Evolutionary conservation across 163 green algal species (phyloP), one percentile per base, ranked within the genome.

Genomic region (Coccomyxa subellipsoidea): DNA sequence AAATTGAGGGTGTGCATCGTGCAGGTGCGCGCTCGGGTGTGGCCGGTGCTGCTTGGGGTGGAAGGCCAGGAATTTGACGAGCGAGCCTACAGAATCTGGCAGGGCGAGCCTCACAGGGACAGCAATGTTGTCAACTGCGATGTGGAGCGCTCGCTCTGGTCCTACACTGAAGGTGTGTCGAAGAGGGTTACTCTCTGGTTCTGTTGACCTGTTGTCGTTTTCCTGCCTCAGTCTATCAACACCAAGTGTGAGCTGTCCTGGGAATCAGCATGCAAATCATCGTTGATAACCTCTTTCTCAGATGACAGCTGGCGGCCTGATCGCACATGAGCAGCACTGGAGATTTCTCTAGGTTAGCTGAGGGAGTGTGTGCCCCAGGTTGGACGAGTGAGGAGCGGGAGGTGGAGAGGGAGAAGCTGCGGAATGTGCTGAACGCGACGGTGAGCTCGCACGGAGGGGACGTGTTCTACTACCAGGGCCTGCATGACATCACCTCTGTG

Each of bases 401-500:
- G 0, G 81, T 70, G 0, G 87, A 91, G 81, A 84, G 95, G 12
- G 40, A 54, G n/a, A 86, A 91, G 72, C 89, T 98, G 72, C 83
- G 85, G 38, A 82, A 88, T 0, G 47, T 98, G 36, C 85, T 98
- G 0, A 93, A 94, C n/a, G 92, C 90, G 0, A 87, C 89, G 15
- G 88, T 97, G 2, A 85, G 72, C 36, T 73, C 53, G 2, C 70
- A 85, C 35, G 82, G 84, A 29, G 73, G 84, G 18, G 86, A 88
- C 7, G 88, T 98, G 9, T 90, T 88, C 82, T 98, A 98, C 81
- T 96, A 98, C 85, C 90, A 94, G 86, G 94, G 95, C 6, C 85
- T 98, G 54, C 94, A 98, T 84, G 95, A 98, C 82, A 86, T 98
- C 2, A 94, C 95, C 18, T 90, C 90, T 0, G 94, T 98, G 80